These are phyloP conservation scores for Cercospora beticola DNA, from an alignment of 2,329 filamentous ascomycete genomes.

Conservation along the genomic window DNA sequence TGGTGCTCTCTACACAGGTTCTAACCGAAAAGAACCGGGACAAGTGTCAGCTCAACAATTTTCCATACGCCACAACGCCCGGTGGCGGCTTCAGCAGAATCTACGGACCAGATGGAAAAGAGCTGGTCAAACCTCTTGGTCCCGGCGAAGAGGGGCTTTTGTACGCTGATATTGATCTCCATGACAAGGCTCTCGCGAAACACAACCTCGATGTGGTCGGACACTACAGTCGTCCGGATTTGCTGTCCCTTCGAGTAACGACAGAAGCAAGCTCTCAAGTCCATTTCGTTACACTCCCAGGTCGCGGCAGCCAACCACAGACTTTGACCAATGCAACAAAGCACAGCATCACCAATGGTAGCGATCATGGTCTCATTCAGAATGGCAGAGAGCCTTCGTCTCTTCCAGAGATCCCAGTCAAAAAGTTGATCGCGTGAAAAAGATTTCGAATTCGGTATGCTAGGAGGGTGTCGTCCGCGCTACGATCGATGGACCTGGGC, in stretches of 20 bases:
- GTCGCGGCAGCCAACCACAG: neutral
- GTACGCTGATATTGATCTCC: constrained; percentile 13
- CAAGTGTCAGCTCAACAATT: constrained; percentile 10
- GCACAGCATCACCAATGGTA: neutral
- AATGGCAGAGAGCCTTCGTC: neutral
- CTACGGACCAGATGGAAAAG: constrained; percentile 11
- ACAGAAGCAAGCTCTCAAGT: constrained; percentile 13
- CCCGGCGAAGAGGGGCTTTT: constrained; percentile 13
- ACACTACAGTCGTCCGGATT: constrained; percentile 15
- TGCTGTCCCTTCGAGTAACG: constrained; percentile 10
- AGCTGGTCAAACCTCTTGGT: constrained; percentile 8
- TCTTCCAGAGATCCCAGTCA: neutral
- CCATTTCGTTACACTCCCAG: neutral
- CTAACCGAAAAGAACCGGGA: constrained; percentile 5
- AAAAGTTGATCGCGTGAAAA: neutral
- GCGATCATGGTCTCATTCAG: neutral
- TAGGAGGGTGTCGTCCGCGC: neutral
- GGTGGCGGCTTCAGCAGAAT: constrained; percentile 16
- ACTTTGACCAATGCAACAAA: neutral
- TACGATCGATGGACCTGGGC: neutral
- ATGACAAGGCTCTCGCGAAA: constrained; percentile 12
- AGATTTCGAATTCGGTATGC: neutral
- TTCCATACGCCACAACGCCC: constrained; percentile 8
- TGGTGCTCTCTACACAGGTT: constrained; percentile 11
- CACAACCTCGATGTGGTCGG: constrained; percentile 18